Base-by-base conservation (phyloP, 1,284 basidiomycete species). In the Malassezia restricta region DNA sequence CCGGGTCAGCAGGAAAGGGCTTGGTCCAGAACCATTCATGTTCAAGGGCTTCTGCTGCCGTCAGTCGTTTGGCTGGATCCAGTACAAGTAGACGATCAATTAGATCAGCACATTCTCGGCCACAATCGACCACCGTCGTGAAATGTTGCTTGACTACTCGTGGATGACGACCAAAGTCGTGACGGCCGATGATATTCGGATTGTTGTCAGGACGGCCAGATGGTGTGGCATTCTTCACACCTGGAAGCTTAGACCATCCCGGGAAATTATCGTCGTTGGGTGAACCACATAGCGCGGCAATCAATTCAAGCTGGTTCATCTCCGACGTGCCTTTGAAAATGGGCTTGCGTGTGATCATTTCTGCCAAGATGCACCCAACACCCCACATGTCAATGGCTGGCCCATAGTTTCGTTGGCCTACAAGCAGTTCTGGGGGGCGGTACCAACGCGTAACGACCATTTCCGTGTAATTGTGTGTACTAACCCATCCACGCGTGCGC, bases 401-500 rank as follows among this genome's bases (percentile, higher is more conserved):
- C 4, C 87, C 87, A 68, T 98, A 98, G 61, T 85, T 64, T 43
- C 83, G 79, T 32, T 87, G 85, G 38, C 92, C 91, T 5, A 96
- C 79, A 14, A 98, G 77, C 2, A 99, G 78, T 76, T 99, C 92
- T 0, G 94, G 92, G 5, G 94, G 91, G 29, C 94, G 82, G 71
- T 98, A 98, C 92, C 94, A 98, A 40, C 91, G 78, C 8, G 92
- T 98, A n/a, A 98, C 92, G 27, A 98, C 94, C 75, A 89, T 94
- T 66, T 92, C 92, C 1, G 94, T 99, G 72, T 96, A 96, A 71
- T 84, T 50, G 32, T 59, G 43, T 20, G 51, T 43, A 6, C 68
- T 62, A 5, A 47, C 54, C 68, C 68, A 71, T 0, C 65, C 65
- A 28, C 59, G 59, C 28, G 54, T 47, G 27, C 52, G 58, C 65